Base-by-base conservation (phyloP, 2,329 filamentous ascomycete species). In the Claviceps africana region DNA sequence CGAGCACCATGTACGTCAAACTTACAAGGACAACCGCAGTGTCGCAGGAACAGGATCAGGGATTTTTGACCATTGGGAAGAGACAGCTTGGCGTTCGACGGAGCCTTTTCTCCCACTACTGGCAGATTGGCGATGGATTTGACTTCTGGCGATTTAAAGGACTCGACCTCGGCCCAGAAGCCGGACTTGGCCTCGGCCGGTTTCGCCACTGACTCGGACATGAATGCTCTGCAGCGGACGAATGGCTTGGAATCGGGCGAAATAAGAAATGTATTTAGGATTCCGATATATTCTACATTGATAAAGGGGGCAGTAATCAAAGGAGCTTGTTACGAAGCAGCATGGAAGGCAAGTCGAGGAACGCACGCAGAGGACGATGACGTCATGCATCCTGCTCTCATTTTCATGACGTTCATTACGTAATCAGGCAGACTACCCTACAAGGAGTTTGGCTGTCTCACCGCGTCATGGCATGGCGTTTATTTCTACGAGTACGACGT, bases 1-100 rank as follows among this genome's bases (percentile, higher is more conserved):
- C n/a, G 10, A 40, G n/a, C 6, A 15, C 13, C 28, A n/a, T 39
- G 13, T 13, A 19, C 19, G 21, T 47, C 6, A 31, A 31, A 65
- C 75, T 62, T 74, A 85, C 84, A 86, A 11, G 84, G 84, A 68
- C 83, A 86, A 35, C 84, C 85, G 62, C 83, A 88, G 63, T 88
- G 83, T 35, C 85, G 73, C 6, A 88, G 72, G 60, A 88, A 88
- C 17, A 79, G 74, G 21, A 88, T 67, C 1, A 88, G 62, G 0
- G 76, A 78, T 0, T 80, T 79, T 58, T 77, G 79, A 25, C 69
- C 67, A 43, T 71, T 65, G 1, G 77, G 74, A n/a, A 85, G 65
- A 8, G 62, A 61, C 6, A 86, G 67, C 54, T 73, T 71, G 28
- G 70, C 57, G 30, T 77, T 72, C 6, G 69, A 70, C 1, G 82